A percentile compares a stretch with the other conserved stretches of the same genome.
Evolutionary conservation across 2,329 filamentous ascomycete species (phyloP).

Genomic region (Xylariaceae sp.): DNA sequence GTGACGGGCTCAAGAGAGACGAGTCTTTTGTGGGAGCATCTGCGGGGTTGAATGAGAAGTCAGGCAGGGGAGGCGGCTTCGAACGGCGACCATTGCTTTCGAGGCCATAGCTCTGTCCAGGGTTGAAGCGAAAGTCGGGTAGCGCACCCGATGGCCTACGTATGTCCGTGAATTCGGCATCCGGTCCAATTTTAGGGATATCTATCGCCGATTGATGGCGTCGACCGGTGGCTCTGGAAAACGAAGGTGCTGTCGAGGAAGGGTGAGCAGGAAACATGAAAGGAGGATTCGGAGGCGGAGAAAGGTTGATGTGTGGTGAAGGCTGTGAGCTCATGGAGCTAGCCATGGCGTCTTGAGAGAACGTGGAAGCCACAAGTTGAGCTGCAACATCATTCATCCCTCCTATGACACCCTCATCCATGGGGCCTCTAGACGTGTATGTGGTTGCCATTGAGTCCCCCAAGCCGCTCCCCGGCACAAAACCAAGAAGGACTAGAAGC

Average conservation of each 20-base stretch:
- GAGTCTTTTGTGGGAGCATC: slow-evolving; percentile 25
- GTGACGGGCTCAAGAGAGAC: slow-evolving; percentile 50
- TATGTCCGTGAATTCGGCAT: slow-evolving; percentile 15
- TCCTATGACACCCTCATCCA: slow-evolving; percentile 27
- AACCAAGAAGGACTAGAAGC: slow-evolving; percentile 28
- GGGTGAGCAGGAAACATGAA: slow-evolving; percentile 59
- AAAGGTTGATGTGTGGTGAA: slow-evolving; percentile 38
- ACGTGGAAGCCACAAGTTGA: slow-evolving; percentile 29
- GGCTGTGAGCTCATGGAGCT: slow-evolving; percentile 31
- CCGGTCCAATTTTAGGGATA: slow-evolving; percentile 21
- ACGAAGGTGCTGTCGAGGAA: slow-evolving; percentile 45
- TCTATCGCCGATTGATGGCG: slow-evolving; percentile 53
- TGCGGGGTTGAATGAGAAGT: slow-evolving; percentile 55
- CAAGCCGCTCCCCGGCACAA: slow-evolving; percentile 34
- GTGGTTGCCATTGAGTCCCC: slow-evolving; percentile 33
- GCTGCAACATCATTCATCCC: slow-evolving; percentile 24
- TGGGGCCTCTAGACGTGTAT: slow-evolving; percentile 37
- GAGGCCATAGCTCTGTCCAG: slow-evolving; percentile 32
- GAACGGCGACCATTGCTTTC: slow-evolving; percentile 32
- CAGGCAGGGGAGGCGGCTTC: slow-evolving; percentile 45
- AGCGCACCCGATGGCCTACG: slow-evolving; percentile 28
- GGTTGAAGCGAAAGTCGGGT: slow-evolving; percentile 35
- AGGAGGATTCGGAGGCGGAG: slow-evolving; percentile 59
- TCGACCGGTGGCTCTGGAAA: slow-evolving; percentile 46
- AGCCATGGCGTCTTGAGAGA: slow-evolving; percentile 29